Conservation (phyloP, 192 early-diverging fungal species). For the Rhizophlyctis rosea region DNA sequence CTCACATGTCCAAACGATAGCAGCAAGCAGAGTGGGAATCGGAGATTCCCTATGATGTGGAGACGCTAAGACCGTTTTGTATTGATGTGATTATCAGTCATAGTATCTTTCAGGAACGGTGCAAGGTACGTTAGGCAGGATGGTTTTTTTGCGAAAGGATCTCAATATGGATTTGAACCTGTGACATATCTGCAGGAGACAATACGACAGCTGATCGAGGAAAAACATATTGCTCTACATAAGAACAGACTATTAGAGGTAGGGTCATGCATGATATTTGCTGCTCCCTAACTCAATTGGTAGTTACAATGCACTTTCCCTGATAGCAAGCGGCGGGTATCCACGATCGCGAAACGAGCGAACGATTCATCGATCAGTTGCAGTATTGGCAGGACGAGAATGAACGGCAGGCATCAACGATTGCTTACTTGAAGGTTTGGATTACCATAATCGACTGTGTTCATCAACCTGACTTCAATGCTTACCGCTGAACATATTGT, state of each 20-base stretch:
- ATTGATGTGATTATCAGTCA: constrained; percentile 35
- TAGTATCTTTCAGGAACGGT: constrained; percentile 35
- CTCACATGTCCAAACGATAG: too few species aligned
- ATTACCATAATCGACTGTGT: too few species aligned
- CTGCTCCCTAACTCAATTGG: not conserved
- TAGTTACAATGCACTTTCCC: not conserved
- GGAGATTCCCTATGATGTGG: constrained; percentile 28
- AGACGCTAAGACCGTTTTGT: constrained; percentile 15
- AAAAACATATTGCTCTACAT: constrained; percentile 37
- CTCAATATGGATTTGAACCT: not conserved
- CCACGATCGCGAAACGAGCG: constrained; percentile 30
- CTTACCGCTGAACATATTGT: too few species aligned
- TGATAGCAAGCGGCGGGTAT: constrained; percentile 36
- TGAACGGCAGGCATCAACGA: constrained; percentile 35
- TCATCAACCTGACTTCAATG: too few species aligned
- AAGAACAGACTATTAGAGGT: constrained; percentile 40
- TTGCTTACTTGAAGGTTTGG: constrained; percentile 47
- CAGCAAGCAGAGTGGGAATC: constrained; percentile 22
- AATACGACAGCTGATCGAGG: constrained; percentile 39
- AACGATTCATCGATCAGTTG: constrained; percentile 37
- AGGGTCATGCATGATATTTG: not conserved
- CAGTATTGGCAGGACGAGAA: constrained; percentile 42
- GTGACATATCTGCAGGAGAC: constrained; percentile 25
- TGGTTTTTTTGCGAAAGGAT: not conserved
- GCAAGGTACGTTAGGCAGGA: constrained; percentile 24